A percentile compares a stretch with the other conserved stretches of the same genome.
phyloP scores from a whole-genome alignment of 331 rosid genomes.

The Prunus yedoensis region DNA sequence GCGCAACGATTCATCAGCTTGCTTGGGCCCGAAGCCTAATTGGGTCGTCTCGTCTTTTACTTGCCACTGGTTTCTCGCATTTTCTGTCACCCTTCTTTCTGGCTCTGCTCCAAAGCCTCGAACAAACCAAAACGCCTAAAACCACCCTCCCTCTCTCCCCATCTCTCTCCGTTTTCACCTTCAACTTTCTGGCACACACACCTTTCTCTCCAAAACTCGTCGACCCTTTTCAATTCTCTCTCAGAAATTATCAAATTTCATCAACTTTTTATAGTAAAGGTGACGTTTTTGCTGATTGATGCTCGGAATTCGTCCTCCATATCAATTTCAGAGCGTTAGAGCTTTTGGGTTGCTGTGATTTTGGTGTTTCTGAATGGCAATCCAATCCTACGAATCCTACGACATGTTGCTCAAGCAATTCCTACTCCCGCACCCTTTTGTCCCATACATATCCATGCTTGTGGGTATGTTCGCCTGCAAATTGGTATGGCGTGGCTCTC shows the following conservation, averaged over 20 bases:
- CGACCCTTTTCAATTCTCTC: neutral
- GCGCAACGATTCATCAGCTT: neutral
- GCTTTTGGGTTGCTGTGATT: slow-evolving; percentile 34
- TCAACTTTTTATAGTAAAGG: neutral
- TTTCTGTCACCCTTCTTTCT: neutral
- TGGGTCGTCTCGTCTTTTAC: neutral
- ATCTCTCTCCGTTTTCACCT: neutral
- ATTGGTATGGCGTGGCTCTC: slow-evolving; percentile 49
- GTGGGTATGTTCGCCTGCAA: slow-evolving; percentile 79
- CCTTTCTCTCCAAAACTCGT: neutral
- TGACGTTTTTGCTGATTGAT: neutral
- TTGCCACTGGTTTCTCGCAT: neutral
- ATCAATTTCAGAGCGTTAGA: neutral
- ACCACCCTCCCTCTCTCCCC: neutral
- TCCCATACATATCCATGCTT: slow-evolving; percentile 65
- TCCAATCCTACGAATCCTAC: slow-evolving; percentile 65
- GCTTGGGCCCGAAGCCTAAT: slow-evolving; percentile 15
- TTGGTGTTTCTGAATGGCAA: slow-evolving; percentile 52
- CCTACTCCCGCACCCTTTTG: slow-evolving; percentile 54
- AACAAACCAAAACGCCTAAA: no score
- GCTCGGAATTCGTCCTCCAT: neutral
- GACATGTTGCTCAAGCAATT: slow-evolving; percentile 60
- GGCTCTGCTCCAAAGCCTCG: neutral
- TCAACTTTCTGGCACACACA: neutral
- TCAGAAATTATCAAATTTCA: neutral